These are phyloP conservation scores for Durusdinium trenchii DNA, from an alignment of 73 alveolate genomes.

Conservation along the genomic window DNA sequence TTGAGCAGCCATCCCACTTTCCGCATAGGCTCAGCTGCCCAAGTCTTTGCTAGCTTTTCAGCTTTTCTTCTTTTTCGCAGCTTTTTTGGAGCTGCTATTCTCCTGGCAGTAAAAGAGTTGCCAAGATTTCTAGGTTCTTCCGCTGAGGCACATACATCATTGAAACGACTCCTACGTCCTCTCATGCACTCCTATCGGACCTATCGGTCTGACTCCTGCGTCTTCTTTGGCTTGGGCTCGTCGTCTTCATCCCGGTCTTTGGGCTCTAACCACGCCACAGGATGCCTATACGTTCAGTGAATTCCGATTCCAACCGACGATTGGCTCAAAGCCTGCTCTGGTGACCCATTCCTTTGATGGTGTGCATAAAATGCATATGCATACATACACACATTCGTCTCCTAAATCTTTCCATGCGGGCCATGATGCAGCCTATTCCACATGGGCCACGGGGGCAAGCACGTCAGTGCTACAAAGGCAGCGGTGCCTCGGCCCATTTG, in stretches of 20 bases:
- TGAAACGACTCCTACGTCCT: neutral
- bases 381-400: neutral
- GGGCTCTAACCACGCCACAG: slow-evolving; percentile 87
- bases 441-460: slow-evolving; percentile 96
- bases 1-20: slow-evolving; percentile 67
- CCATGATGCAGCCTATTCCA: slow-evolving; percentile 50
- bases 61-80: slow-evolving; percentile 77
- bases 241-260: slow-evolving; percentile 78
- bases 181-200: too few species aligned
- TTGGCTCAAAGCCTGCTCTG: too few species aligned
- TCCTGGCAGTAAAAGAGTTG: slow-evolving; percentile 9
- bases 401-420: neutral
- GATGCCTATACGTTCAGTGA: slow-evolving; percentile 40
- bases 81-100: slow-evolving; percentile 68
- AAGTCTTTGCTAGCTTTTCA: too few species aligned
- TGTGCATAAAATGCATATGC: neutral
- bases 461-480: slow-evolving; percentile 50
- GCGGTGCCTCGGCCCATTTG: slow-evolving; percentile 8
- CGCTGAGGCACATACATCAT: neutral
- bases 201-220: neutral
- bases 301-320: too few species aligned
- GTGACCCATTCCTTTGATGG: too few species aligned
- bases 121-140: neutral
- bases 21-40: slow-evolving; percentile 73
- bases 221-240: slow-evolving; percentile 89